These are phyloP conservation scores for Sporisorium iseilematis-ciliati DNA, from an alignment of 1,284 basidiomycete genomes.

Conservation along the genomic window DNA sequence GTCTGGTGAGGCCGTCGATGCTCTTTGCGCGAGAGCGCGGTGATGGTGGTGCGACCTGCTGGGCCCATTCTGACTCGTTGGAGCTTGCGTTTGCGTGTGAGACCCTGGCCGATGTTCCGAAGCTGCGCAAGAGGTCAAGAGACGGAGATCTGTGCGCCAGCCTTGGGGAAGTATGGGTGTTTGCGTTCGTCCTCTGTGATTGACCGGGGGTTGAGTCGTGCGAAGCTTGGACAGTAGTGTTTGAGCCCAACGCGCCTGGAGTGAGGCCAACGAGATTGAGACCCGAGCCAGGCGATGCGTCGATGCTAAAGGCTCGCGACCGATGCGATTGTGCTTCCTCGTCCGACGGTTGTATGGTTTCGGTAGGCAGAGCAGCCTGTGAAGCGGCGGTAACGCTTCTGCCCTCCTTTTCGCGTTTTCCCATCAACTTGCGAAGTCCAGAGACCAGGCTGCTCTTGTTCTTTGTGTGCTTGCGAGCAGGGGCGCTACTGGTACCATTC, in stretches of 20 bases:
- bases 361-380: background rate
- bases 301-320: background rate
- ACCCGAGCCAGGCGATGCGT: background rate
- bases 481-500: background rate
- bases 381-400: background rate
- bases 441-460: constrained; percentile 46
- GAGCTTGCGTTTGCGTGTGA: background rate
- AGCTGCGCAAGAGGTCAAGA: constrained; percentile 25
- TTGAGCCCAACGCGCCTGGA: constrained; percentile 14
- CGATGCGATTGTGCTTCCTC: background rate
- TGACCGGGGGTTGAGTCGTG: background rate
- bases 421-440: constrained; percentile 45
- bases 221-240: background rate
- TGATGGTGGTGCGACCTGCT: constrained; percentile 12
- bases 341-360: background rate
- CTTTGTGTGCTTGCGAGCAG: constrained; percentile 36
- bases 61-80: background rate
- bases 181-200: background rate
- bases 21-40: constrained; percentile 35
- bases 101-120: constrained; percentile 5
- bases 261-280: constrained; percentile 24
- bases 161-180: constrained; percentile 6
- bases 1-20: constrained; percentile 25
- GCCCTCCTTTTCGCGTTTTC: constrained; percentile 27
- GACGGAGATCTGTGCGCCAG: constrained; percentile 25